These are phyloP conservation scores for Penicillium sp. DNA, from an alignment of 2,329 filamentous ascomycete species.

Conservation along the genomic window DNA sequence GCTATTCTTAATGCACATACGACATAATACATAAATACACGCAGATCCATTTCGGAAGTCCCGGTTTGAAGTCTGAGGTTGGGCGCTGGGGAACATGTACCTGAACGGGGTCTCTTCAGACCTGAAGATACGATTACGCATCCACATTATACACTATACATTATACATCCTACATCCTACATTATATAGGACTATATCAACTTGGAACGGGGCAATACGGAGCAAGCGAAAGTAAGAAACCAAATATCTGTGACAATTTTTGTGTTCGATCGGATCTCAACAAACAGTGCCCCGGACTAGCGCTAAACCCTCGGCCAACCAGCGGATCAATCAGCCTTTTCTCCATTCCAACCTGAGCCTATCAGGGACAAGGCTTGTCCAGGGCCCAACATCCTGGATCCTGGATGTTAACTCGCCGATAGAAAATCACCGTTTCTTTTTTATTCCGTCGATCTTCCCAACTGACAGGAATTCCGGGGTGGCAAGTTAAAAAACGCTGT, in stretches of 20 bases:
- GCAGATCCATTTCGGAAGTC: conserved; percentile 23
- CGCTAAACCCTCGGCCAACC: conserved; percentile 17
- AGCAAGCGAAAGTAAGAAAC: not conserved
- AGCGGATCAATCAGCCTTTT: conserved; percentile 5
- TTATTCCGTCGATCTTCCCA: conserved; percentile 8
- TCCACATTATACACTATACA: not conserved
- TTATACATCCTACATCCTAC: not conserved
- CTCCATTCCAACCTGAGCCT: conserved; percentile 14
- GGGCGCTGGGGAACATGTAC: not conserved
- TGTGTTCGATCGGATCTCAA: conserved; percentile 24
- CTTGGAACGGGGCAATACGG: too few species aligned
- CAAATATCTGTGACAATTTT: conserved; percentile 3
- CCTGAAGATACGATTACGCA: not conserved
- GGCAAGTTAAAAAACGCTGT: not conserved
- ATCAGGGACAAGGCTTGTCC: conserved; percentile 23
- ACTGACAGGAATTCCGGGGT: conserved; percentile 15
- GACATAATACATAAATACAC: not conserved
- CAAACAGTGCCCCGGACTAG: conserved; percentile 23
- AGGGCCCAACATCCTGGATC: conserved; percentile 27
- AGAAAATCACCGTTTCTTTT: conserved; percentile 6
- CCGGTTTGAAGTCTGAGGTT: not conserved
- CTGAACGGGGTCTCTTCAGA: too few species aligned
- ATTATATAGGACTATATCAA: not conserved
- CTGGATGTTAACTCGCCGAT: conserved; percentile 25
- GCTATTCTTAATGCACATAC: conserved; percentile 18